Conservation (phyloP, 495 filamentous ascomycete species). For the Hyaloscypha variabilis region DNA sequence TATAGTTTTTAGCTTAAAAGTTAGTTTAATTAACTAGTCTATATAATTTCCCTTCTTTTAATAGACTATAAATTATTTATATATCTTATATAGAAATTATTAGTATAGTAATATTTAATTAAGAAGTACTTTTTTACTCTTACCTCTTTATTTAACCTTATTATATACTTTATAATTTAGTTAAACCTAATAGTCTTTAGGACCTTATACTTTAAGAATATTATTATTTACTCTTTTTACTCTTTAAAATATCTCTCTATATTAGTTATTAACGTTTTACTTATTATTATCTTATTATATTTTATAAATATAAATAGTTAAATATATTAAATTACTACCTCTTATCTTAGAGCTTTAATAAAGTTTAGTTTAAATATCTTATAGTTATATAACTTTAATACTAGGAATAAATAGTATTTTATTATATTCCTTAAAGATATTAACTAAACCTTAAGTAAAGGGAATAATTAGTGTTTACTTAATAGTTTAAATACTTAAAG, state of each 20-base stretch:
- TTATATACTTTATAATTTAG: constrained; percentile 1
- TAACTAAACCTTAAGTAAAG: too few relatives aligned
- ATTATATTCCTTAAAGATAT: too few relatives aligned
- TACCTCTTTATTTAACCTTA: not conserved
- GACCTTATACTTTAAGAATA: not conserved
- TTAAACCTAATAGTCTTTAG: constrained; percentile 4
- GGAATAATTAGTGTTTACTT: too few relatives aligned
- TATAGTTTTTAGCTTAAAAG: too few relatives aligned
- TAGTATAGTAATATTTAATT: not conserved
- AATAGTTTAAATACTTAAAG: too few relatives aligned
- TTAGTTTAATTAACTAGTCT: too few relatives aligned
- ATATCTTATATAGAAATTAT: not conserved
- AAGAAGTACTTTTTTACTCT: not conserved
- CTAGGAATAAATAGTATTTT: too few relatives aligned
- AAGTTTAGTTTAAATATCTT: too few relatives aligned
- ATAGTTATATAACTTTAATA: too few relatives aligned
- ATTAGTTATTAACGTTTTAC: not conserved
- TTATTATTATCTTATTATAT: not conserved
- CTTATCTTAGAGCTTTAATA: too few relatives aligned
- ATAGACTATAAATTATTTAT: not conserved
- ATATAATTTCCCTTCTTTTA: constrained; percentile 2
- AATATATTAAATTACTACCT: too few relatives aligned
- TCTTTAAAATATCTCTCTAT: not conserved
- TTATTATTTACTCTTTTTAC: not conserved
- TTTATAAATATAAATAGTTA: not conserved